A percentile compares a stretch with the other conserved stretches of the same genome.
These are phyloP conservation scores for Ballota nigra DNA, from an alignment of 257 asterid species.

Conservation along the genomic window DNA sequence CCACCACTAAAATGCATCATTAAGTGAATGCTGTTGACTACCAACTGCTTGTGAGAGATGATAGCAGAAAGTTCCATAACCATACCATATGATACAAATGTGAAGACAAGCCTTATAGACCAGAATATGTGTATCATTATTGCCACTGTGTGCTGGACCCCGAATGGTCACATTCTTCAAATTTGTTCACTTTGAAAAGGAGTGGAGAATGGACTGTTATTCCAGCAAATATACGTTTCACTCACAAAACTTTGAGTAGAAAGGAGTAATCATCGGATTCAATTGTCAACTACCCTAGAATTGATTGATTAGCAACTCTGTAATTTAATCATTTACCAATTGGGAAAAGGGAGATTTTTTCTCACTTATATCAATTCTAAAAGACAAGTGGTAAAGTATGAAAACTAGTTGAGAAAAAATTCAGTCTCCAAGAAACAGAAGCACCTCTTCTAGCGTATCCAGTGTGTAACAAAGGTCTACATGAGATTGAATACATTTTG, in stretches of 20 bases:
- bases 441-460: neutral
- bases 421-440: neutral
- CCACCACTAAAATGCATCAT: neutral
- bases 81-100: neutral
- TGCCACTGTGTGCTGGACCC: neutral
- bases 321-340: neutral
- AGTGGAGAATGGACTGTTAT: neutral
- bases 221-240: neutral
- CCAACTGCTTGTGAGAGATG: neutral
- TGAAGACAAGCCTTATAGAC: neutral
- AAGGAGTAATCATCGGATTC: neutral
- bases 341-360: neutral
- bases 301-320: no score
- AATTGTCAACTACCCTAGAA: neutral
- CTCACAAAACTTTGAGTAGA: neutral
- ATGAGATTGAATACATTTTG: neutral
- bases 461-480: neutral
- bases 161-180: neutral
- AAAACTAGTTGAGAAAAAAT: neutral
- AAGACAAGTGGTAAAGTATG: constrained; percentile 4
- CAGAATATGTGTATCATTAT: neutral
- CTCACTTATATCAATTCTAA: neutral
- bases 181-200: neutral
- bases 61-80: constrained; percentile 3
- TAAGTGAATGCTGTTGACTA: neutral